Base-by-base conservation (phyloP, 345 rosid genomes). In the Theobroma cacao region DNA sequence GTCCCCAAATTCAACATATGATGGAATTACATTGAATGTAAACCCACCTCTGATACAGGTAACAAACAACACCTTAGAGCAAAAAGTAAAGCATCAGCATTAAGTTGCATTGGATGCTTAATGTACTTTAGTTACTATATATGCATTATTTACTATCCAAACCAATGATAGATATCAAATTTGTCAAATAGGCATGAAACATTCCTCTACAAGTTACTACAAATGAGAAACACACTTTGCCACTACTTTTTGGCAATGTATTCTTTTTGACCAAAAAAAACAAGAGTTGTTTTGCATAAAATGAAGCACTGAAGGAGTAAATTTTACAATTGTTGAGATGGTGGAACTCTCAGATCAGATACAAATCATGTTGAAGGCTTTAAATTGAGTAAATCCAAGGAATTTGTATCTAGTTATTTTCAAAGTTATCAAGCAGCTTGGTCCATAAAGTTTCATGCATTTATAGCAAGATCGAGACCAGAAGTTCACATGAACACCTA, bases 1-100 rank as follows among this genome's bases (percentile, higher is more conserved):
- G 76, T 97, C 98, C 10, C 96, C 92, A 62, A 94, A 94, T 77
- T 90, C 89, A 65, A 91, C 91, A 77, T 82, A 82, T 7, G 85
- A 67, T 3, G 94, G 94, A 81, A 89, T 86, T 63, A 74, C 85
- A 78, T 87, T 90, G 58, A 84, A 80, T 65, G 90, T 85, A 77
- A 79, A 81, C 48, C 90, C 90, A 43, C 88, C 87, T 85, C 83
- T 90, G 52, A 94, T 86, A 79, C 75, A 89, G 60, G 96, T 88
- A 78, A 92, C 86, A 53, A 94, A 90, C 6, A 92, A 70, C 65
- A 94, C 97, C 72, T 66, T 34, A 7, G 20, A 66, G 28, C 0
- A 20, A n/a, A 38, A 22, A 40, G 12, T 50, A 26, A 45, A 69
- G 10, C 74, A 26, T 45, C 31, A 10, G 58, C 55, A 69, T 43